Base-by-base conservation (phyloP, 441 rosid genomes). In the Macaranga tanarius region DNA sequence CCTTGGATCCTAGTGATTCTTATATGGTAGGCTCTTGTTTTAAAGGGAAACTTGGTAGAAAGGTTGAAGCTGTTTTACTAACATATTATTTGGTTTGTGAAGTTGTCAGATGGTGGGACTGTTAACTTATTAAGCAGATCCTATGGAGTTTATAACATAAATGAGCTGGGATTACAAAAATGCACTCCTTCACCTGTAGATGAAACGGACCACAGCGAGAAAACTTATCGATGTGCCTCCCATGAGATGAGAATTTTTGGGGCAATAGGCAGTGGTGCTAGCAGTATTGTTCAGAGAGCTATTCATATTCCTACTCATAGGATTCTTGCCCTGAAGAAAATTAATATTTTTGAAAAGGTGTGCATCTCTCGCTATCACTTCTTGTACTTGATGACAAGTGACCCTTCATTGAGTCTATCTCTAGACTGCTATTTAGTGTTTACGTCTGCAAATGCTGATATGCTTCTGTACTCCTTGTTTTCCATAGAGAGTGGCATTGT, bases 281-380 rank as follows among this genome's bases (percentile, higher is more conserved):
- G 96, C 80, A 94, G 99, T 58, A 92, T 92, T 71, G 97, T 92
- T 77, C 97, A 89, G 82, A 88, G 97, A 77, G 97, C 97, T 72
- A 84, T 94, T 72, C 97, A 92, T 79, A 86, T 94, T 58, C 96
- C 95, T 3, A 84, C 83, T 13, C 97, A 92, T 56, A 84, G 88
- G 73, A 87, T 90, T 57, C 81, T 92, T 26, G 95, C 97, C 66
- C 83, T 92, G 86, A 94, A 94, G 85, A 94, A 86, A 75, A 94
- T 94, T 65, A 92, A 90, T 75, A 92, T 94, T 69, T 94, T 92
- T 31, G 95, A 94, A 84, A 89, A 88, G 95, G 97, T 94, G 25
- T 48, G 70, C 45, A 60, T 45, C 42, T 52, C 40, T 40, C 16
- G 26, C n/a, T 51, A 19, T 73, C 23, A 40, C 55, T 75, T 73